Evolutionary conservation across 371 early-diverging fungal species (phyloP), one percentile per base, ranked within the genome.

Genomic region (Capniomyces stellatus): DNA sequence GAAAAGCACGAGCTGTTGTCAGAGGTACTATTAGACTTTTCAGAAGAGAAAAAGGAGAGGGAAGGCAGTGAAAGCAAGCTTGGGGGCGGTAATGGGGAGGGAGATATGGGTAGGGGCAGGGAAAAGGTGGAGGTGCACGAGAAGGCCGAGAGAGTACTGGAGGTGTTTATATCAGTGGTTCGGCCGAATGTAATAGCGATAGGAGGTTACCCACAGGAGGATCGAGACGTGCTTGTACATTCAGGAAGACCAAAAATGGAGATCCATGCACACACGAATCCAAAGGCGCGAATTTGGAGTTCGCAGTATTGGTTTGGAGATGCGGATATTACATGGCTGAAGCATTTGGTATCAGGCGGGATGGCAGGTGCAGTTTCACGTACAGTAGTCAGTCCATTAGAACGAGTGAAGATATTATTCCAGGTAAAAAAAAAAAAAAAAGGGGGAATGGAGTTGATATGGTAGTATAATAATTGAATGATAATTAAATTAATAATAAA

Each of bases 331-430:
- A 65, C 66, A 35, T 70, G 70, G 69, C 56, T 79, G 54, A 88
- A 87, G 63, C 84, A 92, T 59, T 69, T 92, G 58, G 56, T 85
- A 43, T 85, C 91, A 0, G 93, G 93, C 30, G 93, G 89, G 39
- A 66, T 89, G 49, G 88, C 92, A 29, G 94, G 94, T 22, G 91
- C 88, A 0, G 82, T 92, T 28, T 87, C 87, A 52, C 77, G 94
- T 35, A 92, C 92, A 0, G 83, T 81, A 0, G 92, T 92, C 23
- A 88, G 87, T 51, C 94, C 94, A 25, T 74, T 92, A 52, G 94
- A 92, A 70, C 78, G 92, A 52, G 78, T 88, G 76, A 88, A 87
- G 65, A 89, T 91, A 57, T 69, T 90, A 54, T 86, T 92, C 63
- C 92, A 92, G 74, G 89, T 82, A 69, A 47, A 54, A n/a, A 19